Evolutionary conservation across 805 yeast genomes (phyloP), one percentile per base, ranked within the genome.

Genomic region (Yamadazyma paraphyllophila): DNA sequence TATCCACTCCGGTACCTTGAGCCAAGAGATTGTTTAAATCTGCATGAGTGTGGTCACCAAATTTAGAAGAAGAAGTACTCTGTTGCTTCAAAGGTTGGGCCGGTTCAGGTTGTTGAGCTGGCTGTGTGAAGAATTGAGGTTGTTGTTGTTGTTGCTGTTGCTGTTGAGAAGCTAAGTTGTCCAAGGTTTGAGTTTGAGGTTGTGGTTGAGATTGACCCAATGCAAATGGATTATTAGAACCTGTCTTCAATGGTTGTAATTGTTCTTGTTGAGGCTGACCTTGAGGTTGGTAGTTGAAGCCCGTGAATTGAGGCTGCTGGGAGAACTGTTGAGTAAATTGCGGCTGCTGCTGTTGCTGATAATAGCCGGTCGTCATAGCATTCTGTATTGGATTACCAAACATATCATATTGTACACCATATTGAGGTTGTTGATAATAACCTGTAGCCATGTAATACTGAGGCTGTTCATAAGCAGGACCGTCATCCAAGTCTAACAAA

Each of bases 1-100:
- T 91, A 68, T 91, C 99, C 46, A 89, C 73, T 27, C 96, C 97
- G 0, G 96, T 88, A 25, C 96, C 97, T 36, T 81, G 79, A 10
- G 94, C 88, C 52, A 92, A 71, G 44, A 91, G 73, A 44, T 78
- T 77, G 68, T 90, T 90, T 59, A 92, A 77, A 49, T 87, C 91
- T 11, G 66, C 51, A 46, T 50, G 89, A 72, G 74, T 79, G 67
- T 66, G 57, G 41, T 71, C 74, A 50, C 67, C 65, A 52, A 55
- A 68, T 49, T 62, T 63, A 11, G 76, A 69, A 4, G 62, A 52
- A 4, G 67, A 57, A 2, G 71, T 59, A 50, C 50, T 54, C 52
- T 64, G 64, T 20, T 60, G 63, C 37, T 55, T 64, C 38, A 80
- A 48, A 29, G 56, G 69, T 43, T 59, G 59, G 49, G 62, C 62